Evolutionary conservation across 2,329 filamentous ascomycete genomes (phyloP), one percentile per base, ranked within the genome.

Genomic region (Fusarium compactum): DNA sequence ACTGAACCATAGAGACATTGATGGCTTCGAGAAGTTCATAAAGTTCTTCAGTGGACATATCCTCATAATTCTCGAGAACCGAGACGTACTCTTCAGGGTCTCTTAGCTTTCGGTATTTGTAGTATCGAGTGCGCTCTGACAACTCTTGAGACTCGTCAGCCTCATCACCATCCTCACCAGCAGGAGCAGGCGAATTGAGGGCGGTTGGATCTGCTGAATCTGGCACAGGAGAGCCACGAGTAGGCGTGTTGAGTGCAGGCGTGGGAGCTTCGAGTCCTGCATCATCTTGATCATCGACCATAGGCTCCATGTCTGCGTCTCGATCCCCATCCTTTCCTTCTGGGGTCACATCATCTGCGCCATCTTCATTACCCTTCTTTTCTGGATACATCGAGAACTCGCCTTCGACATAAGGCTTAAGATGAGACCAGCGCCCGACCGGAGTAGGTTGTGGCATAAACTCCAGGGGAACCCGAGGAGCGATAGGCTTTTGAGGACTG

Each of bases 81-180:
- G 82, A 78, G 38, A 80, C 76, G 61, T 85, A 87, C 11, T 86
- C 84, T 5, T 85, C 81, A 1, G 85, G 79, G 44, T 86, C 81
- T 30, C 85, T 83, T 10, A 88, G 78, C 74, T 87, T 86, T 52
- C 82, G 82, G 73, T 85, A 89, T 5, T 77, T 75, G 70, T 82
- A 88, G 54, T 74, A 78, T 29, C 76, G 74, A 22, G 67, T 71
- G 22, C 64, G 71, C 30, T 76, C 77, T 8, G 73, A 69, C 8
- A 70, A 63, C 11, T 81, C 80, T 51, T 80, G 78, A 15, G 78
- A 77, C 40, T 80, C 79, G 18, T 82, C 81, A 30, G 74, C 74
- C 12, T 82, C 80, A 16, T 80, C 80, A 6, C 68, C 73, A 15
- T 82, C 80, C 24, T 82, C 81, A 30, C 70, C 79, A 20, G 56